These are phyloP conservation scores for Detonula confervacea DNA, from an alignment of 352 stramenopile genomes.

Conservation along the genomic window DNA sequence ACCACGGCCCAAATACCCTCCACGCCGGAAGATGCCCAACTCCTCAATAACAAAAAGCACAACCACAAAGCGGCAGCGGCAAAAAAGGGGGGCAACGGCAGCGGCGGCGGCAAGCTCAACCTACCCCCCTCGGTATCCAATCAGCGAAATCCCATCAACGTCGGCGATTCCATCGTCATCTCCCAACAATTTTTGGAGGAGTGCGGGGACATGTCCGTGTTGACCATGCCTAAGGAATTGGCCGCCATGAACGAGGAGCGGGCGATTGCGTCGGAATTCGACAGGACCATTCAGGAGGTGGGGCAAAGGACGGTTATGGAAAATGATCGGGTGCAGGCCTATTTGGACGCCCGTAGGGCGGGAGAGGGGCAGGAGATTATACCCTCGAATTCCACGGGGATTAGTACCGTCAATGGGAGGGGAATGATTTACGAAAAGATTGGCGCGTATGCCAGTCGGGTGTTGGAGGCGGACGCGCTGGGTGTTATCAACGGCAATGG, in stretches of 20 bases:
- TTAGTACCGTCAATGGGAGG: slow-evolving; percentile 14
- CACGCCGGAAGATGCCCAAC: too few species aligned
- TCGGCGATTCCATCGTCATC: slow-evolving; percentile 45
- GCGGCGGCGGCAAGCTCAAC: too few species aligned
- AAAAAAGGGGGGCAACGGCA: too few species aligned
- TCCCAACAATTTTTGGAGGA: slow-evolving; percentile 40
- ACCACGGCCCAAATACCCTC: too few species aligned
- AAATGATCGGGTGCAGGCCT: slow-evolving; percentile 24
- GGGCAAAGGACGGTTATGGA: slow-evolving; percentile 14
- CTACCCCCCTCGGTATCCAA: neutral
- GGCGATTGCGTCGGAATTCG: neutral
- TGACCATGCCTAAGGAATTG: slow-evolving; percentile 35
- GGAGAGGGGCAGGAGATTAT: neutral
- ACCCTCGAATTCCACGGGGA: neutral
- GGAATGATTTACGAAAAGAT: slow-evolving; percentile 25
- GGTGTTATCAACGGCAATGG: too few species aligned
- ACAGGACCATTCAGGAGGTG: slow-evolving; percentile 15
- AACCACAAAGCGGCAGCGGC: neutral
- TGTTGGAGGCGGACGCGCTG: slow-evolving; percentile 26
- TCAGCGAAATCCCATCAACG: slow-evolving; percentile 27
- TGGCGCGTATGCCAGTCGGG: slow-evolving; percentile 29
- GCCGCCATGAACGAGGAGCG: slow-evolving; percentile 12
- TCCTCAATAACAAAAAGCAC: neutral
- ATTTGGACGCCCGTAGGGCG: slow-evolving; percentile 17
- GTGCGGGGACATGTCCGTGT: slow-evolving; percentile 30